A percentile compares a stretch with the other conserved stretches of the same genome.
Evolutionary conservation across 2,329 filamentous ascomycete genomes (phyloP).

Genomic region (Aspergillus unguis): DNA sequence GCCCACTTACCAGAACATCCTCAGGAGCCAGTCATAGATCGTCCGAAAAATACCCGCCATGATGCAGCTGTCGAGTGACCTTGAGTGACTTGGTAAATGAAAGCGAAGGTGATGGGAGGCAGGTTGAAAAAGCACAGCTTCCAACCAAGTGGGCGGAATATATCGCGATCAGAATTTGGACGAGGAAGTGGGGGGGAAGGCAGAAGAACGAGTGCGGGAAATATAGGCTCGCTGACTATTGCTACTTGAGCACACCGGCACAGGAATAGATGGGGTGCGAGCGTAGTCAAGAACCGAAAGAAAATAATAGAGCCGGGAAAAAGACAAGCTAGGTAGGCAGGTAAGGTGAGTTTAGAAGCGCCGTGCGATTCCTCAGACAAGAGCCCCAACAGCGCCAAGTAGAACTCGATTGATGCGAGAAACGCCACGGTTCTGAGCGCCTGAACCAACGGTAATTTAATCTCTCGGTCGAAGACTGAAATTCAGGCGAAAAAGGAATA

Average conservation of each 20-base stretch:
- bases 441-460: constrained; percentile 11
- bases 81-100: neutral
- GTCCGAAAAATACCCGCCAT: constrained; percentile 92
- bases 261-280: constrained; percentile 13
- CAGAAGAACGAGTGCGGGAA: constrained; percentile 14
- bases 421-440: constrained; percentile 6
- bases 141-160: constrained; percentile 13
- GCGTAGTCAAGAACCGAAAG: constrained; percentile 15
- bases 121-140: constrained; percentile 11
- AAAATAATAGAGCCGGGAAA: constrained; percentile 11
- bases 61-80: constrained; percentile 17
- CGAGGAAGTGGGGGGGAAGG: constrained; percentile 19
- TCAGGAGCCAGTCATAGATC: constrained; percentile 97
- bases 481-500: constrained; percentile 7
- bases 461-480: neutral
- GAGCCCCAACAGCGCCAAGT: constrained; percentile 1
- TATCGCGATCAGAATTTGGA: constrained; percentile 21
- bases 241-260: constrained; percentile 7
- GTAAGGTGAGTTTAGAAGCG: constrained; percentile 8
- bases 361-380: constrained; percentile 8
- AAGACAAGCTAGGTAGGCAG: constrained; percentile 3
- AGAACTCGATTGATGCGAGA: constrained; percentile 9
- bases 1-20: constrained; percentile 84
- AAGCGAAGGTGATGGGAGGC: constrained; percentile 1
- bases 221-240: constrained; percentile 12